These are phyloP conservation scores for Carallia brachiata DNA, from an alignment of 345 rosid species.

Conservation along the genomic window DNA sequence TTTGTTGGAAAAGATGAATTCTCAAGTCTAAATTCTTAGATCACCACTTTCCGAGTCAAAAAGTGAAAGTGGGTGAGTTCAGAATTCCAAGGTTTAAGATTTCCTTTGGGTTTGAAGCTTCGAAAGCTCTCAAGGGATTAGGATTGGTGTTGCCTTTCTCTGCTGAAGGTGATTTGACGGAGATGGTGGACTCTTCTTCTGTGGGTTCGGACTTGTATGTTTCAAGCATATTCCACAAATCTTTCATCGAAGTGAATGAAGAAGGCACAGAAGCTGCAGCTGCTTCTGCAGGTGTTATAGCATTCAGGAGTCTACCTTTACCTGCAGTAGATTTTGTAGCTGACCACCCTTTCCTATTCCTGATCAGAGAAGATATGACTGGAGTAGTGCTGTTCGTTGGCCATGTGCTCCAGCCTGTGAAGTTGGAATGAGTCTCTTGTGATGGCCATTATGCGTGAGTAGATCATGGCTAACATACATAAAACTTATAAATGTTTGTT, in stretches of 20 bases:
- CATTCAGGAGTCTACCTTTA: neutral
- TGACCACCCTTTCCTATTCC: conserved; percentile 68
- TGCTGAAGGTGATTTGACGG: conserved; percentile 47
- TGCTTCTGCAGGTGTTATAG: conserved; percentile 48
- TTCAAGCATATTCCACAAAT: conserved; percentile 55
- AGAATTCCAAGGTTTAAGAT: conserved; percentile 60
- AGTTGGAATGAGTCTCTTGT: neutral
- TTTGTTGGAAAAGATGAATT: conserved; percentile 45
- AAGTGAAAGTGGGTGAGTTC: conserved; percentile 39
- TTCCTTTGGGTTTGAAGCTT: conserved; percentile 58
- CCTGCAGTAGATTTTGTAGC: conserved; percentile 56
- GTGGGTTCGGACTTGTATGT: conserved; percentile 38
- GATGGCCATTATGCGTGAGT: conserved; percentile 11
- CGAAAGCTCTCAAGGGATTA: conserved; percentile 44
- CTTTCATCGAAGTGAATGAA: conserved; percentile 72
- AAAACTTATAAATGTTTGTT: too few relatives aligned
- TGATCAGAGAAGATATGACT: conserved; percentile 57
- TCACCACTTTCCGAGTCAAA: conserved; percentile 38
- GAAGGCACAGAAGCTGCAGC: conserved; percentile 81
- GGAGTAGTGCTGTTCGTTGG: conserved; percentile 62
- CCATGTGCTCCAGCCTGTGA: conserved; percentile 46
- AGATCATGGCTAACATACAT: neutral
- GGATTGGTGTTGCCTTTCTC: conserved; percentile 58
- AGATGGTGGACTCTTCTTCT: conserved; percentile 53
- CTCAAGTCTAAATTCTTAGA: conserved; percentile 50